Percentiles rank a stretch among this genome's conserved stretches.
phyloP scores from a whole-genome alignment of 768 basidiomycete species.

The Phylloporus sp. region DNA sequence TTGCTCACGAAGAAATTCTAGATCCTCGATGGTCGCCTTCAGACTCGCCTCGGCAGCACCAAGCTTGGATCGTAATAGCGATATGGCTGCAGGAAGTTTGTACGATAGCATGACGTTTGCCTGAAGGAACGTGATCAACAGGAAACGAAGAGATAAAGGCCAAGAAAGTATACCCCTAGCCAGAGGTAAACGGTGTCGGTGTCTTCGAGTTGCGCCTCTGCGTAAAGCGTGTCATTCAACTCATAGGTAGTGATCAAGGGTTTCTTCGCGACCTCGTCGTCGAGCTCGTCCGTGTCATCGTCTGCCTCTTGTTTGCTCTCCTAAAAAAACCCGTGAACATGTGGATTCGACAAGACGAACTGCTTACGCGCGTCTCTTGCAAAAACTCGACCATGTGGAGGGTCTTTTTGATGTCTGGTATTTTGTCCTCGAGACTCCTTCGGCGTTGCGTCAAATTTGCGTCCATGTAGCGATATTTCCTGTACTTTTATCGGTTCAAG shows the following conservation, averaged over 20 bases:
- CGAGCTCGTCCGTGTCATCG: slow-evolving; percentile 39
- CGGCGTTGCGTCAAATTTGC: slow-evolving; percentile 73
- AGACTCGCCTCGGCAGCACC: slow-evolving; percentile 61
- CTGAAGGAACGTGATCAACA: slow-evolving; percentile 36
- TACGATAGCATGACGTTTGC: slow-evolving; percentile 98
- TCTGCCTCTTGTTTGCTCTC: slow-evolving; percentile 51
- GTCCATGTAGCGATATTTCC: slow-evolving; percentile 99
- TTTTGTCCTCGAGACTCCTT: slow-evolving; percentile 83
- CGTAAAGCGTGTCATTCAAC: slow-evolving; percentile 91
- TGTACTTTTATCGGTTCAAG: slow-evolving; percentile 37
- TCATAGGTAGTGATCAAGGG: slow-evolving; percentile 85
- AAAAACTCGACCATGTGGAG: slow-evolving; percentile 84
- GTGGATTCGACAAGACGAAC: neutral
- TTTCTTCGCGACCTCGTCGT: slow-evolving; percentile 46
- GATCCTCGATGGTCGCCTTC: slow-evolving; percentile 71
- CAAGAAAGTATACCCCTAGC: slow-evolving; percentile 72
- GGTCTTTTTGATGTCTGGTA: slow-evolving; percentile 93
- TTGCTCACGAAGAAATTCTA: slow-evolving; percentile 92
- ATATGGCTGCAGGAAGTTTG: slow-evolving; percentile 70
- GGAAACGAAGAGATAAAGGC: neutral
- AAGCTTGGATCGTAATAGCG: slow-evolving; percentile 72
- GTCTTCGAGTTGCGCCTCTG: slow-evolving; percentile 83
- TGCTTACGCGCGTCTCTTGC: slow-evolving; percentile 61
- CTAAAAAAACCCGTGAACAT: slow-evolving; percentile 30
- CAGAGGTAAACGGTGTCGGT: slow-evolving; percentile 90